Evolutionary conservation across 805 yeast genomes (phyloP), one percentile per base, ranked within the genome.

Genomic region (Lachancea sp.): DNA sequence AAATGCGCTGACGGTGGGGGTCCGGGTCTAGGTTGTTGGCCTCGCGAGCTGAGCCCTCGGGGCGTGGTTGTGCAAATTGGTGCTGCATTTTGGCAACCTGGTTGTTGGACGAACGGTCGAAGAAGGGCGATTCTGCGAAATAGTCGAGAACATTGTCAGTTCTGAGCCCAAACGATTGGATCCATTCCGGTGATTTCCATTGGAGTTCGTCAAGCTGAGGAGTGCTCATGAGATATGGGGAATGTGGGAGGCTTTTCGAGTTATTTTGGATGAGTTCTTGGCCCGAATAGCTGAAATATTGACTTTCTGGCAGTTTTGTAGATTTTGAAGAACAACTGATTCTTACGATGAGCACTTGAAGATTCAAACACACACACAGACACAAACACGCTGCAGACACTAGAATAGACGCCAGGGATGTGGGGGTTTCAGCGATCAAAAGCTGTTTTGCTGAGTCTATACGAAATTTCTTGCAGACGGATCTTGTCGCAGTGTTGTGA

Each of bases 111-210:
- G 95, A 80, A 53, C 97, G 75, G 61, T 91, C 97, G 61, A 85
- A 93, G 67, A 91, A 95, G 1, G 99, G 99, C 2, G 96, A 86
- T 55, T 87, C 86, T 3, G 96, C 72, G 59, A 93, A 90, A 66
- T 93, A 93, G 48, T 93, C 98, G 17, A 93, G 73, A 1, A 93
- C 96, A 59, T 90, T 93, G 43, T 82, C 95, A 0, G 95, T 85
- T 37, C 89, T 74, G 19, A 93, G 75, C 0, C 96, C 97, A 61
- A 81, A 81, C 43, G 82, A 77, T 60, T 89, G 95, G 51, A 93
- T 88, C 95, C 96, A 93, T 64, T 93, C 99, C 1, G 99, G 98
- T 3, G 93, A 83, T 53, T 90, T 79, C 99, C 99, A 93, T 63
- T 90, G 98, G 35, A 93, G 74, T 57, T 91, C 97, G 59, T 90